Evolutionary conservation across 2,329 filamentous ascomycete genomes (phyloP).

Genomic region (Chrysoporthe deuterocubensis): DNA sequence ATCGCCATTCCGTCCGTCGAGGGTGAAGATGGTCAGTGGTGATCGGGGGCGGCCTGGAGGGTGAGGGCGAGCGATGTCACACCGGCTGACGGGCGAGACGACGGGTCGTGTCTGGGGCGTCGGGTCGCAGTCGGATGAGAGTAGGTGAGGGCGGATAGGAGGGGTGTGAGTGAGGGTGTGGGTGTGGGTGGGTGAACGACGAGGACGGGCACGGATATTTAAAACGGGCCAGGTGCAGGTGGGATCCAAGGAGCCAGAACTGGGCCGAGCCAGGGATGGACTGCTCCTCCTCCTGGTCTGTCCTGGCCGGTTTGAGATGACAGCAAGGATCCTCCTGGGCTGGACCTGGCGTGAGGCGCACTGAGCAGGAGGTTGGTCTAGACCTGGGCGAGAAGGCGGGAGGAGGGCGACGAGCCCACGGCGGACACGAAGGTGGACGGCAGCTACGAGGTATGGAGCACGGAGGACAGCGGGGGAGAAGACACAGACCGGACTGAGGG

Average conservation of each 20-base stretch:
- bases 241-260: neutral
- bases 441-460: neutral
- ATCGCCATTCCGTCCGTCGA: constrained; percentile 27
- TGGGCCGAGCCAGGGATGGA: neutral
- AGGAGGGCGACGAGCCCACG: neutral
- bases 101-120: neutral
- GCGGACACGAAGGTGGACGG: neutral
- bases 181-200: neutral
- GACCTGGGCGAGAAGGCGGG: neutral
- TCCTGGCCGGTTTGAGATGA: neutral
- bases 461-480: neutral
- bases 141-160: constrained; percentile 4
- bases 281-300: neutral
- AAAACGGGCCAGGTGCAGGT: constrained; percentile 16
- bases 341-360: neutral
- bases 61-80: constrained; percentile 17
- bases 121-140: neutral
- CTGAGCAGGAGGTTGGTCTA: neutral
- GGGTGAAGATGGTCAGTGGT: constrained; percentile 4
- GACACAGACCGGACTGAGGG: neutral
- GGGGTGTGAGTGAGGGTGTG: neutral
- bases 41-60: constrained; percentile 8
- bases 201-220: constrained; percentile 18
- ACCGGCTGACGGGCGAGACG: neutral
- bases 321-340: neutral